Base-by-base conservation (phyloP, 2,329 filamentous ascomycete genomes). In the Cladosporium halotolerans region DNA sequence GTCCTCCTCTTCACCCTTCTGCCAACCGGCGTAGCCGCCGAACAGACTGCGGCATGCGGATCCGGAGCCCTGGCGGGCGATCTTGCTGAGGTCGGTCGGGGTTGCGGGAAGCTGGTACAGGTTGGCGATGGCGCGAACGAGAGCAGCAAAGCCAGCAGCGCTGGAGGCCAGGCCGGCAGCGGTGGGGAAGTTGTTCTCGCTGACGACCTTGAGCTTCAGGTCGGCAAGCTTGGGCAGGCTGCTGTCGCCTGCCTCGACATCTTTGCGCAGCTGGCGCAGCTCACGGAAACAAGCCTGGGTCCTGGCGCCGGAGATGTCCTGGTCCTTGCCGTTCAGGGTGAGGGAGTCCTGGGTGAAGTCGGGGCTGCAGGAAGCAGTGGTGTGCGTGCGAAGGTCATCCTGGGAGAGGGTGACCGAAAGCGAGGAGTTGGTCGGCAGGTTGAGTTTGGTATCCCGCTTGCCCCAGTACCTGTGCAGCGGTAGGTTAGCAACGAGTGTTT, bases 181-280 rank as follows among this genome's bases (percentile, higher is more conserved):
- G 2, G 93, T 99, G 58, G 93, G 93, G 79, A 99, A 99, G 80
- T 99, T 99, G 80, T 99, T 99, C 76, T 93, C 88, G 54, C 88
- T 93, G 53, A 96, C 90, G 60, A 99, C 85, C 63, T 85, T 87
- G 57, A 99, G 82, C 33, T 88, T 83, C 65, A 87, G 78, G 48
- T 78, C 69, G 9, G 89, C 88, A 54, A 99, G 83, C 71, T 88
- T 89, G 41, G 92, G 89, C n/a, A 96, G 80, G 18, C 82, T 83
- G 0, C 83, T 63, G 68, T 96, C 77, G 57, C 79, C 72, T 34
- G 77, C 76, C 72, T 99, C 93, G 65, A 97, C 78, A 19, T 82
- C 77, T 49, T 83, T 79, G 57, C 93, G 87, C 43, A 93, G 83
- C 49, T 83, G 71, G 54, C 92, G 87, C 47, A 99, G 82, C 70